Evolutionary conservation across 768 basidiomycete genomes (phyloP).

Genomic region (Lyophyllum decastes): DNA sequence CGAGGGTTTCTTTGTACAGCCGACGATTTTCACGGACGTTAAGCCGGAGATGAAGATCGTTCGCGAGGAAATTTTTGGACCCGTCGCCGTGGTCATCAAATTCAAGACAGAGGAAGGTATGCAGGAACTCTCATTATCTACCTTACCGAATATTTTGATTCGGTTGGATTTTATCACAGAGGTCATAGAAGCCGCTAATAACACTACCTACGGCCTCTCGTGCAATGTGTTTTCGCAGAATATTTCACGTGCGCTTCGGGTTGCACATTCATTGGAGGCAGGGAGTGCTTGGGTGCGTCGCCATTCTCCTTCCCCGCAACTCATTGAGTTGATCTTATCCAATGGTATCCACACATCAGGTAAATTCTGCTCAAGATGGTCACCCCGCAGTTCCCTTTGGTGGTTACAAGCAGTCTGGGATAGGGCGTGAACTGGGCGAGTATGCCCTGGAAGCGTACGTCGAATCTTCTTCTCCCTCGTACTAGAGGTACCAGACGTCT

Average conservation of each 20-base stretch:
- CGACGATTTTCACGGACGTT: slow-evolving; percentile 68
- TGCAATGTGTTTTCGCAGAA: slow-evolving; percentile 84
- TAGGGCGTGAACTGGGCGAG: slow-evolving; percentile 80
- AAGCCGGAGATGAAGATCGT: slow-evolving; percentile 63
- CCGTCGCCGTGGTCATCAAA: slow-evolving; percentile 65
- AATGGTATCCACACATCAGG: background rate
- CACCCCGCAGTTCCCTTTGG: slow-evolving; percentile 64
- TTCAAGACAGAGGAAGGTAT: slow-evolving; percentile 36
- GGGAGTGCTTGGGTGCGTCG: background rate
- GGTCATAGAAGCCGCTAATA: background rate
- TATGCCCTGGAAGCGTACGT: slow-evolving; percentile 50
- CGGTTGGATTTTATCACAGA: background rate
- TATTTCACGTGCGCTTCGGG: slow-evolving; percentile 69
- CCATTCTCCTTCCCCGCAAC: background rate
- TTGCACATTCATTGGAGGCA: slow-evolving; percentile 61
- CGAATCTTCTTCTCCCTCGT: background rate
- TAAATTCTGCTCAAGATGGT: background rate
- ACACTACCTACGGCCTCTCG: slow-evolving; percentile 73
- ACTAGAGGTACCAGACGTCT: background rate
- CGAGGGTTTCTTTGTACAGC: slow-evolving; percentile 53
- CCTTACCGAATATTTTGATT: background rate
- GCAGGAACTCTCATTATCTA: background rate
- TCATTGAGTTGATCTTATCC: background rate
- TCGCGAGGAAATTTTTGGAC: slow-evolving; percentile 66
- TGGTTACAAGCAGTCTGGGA: slow-evolving; percentile 83